These are phyloP conservation scores for Cichorium intybus DNA, from an alignment of 140 eudicot genomes.

Conservation along the genomic window DNA sequence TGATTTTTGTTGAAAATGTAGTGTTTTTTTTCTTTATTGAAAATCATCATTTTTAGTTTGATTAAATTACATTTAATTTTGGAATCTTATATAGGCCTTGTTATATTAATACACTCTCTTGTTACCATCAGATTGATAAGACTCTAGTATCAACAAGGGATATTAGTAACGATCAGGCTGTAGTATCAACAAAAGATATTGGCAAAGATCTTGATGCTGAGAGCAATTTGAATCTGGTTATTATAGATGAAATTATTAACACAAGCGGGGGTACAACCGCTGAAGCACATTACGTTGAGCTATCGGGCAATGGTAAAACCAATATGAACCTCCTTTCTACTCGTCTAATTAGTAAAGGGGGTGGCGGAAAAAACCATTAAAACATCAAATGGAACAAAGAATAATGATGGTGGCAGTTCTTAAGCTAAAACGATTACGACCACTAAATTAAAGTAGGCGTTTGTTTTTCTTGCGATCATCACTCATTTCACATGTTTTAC, in stretches of 20 bases:
- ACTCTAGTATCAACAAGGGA: not conserved
- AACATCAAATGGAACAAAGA: not conserved
- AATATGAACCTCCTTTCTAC: conserved; percentile 5
- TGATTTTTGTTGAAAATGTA: too few relatives aligned
- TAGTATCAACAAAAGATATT: not conserved
- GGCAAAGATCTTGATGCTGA: not conserved
- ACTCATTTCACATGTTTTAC: not conserved
- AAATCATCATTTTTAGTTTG: too few relatives aligned
- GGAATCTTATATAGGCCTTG: not conserved
- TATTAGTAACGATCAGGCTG: not conserved
- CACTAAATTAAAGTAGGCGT: too few relatives aligned
- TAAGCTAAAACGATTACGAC: not conserved
- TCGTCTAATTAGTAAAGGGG: conserved; percentile 27
- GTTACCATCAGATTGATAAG: conserved; percentile 13
- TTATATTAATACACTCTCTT: not conserved
- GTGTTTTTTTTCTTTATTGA: too few relatives aligned
- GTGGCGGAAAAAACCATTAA: conserved; percentile 23
- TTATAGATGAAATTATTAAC: conserved; percentile 21
- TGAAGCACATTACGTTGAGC: conserved; percentile 15
- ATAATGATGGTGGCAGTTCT: not conserved
- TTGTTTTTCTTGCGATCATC: not conserved
- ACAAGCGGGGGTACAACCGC: not conserved
- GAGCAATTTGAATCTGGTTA: conserved; percentile 3
- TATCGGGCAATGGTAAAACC: not conserved
- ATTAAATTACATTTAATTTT: not conserved